Base-by-base conservation (phyloP, 176 grass and related monocot genomes). In the Oryza longistaminata region DNA sequence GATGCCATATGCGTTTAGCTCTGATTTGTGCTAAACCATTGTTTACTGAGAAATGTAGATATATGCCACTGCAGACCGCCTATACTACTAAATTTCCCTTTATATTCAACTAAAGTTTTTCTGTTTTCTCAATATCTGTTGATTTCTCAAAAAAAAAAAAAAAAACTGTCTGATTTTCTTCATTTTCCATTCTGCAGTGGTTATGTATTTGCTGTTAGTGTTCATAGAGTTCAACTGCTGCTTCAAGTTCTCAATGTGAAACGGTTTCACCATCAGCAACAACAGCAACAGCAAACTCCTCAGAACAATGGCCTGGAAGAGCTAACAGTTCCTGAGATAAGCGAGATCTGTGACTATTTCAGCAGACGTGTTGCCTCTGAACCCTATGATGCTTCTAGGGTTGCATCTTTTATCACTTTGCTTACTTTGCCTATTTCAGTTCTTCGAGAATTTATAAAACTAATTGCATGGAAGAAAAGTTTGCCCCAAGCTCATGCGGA, bases 171-270 rank as follows among this genome's bases (percentile, higher is more conserved):
- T 90, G 73, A 85, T 81, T 46, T 73, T 82, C 21, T 35, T 27
- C 34, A 27, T 21, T 77, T 77, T 68, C 21, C 84, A 62, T 87
- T 40, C 39, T 86, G 85, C 87, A 98, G 95, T 78, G 93, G 95
- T 34, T 98, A 97, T 85, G 95, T 98, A 61, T 95, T 95, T 82
- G 95, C 95, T 48, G 91, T 98, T 45, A 97, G 95, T 74, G 90
- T 97, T 61, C 92, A 97, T 71, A 67, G 92, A 82, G 87, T 93
- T 74, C 95, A 98, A 68, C 85, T 98, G n/a, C 87, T 92, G 14
- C 81, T 98, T 76, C 95, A 98, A 93, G 91, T 98, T 79, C 71
- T 95, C 73, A 98, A 92, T 81, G 95, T 98, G 44, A 98, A 93
- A 83, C 81, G 95, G 31, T 98, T 98, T 88, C 95, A 98, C 46